Evolutionary conservation across 2,329 filamentous ascomycete species (phyloP), one percentile per base, ranked within the genome.

Genomic region (Orbilia javanica): DNA sequence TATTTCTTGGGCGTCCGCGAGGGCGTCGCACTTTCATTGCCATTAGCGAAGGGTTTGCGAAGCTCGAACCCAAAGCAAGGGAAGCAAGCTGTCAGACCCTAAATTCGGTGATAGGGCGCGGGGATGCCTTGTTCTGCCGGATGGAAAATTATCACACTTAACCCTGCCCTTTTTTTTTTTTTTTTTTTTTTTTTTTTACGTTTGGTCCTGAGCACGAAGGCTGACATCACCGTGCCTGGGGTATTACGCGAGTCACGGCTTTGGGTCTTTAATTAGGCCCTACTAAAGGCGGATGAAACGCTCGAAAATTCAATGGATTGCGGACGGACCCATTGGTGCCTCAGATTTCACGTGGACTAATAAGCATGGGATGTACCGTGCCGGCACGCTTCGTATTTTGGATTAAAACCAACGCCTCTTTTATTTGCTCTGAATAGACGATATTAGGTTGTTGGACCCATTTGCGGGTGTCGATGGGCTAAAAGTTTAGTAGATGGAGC

Each of bases 241-340:
- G 67, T 44, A 74, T 78, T 72, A 72, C 62, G 68, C 74, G 67
- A 78, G 74, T 78, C 67, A 72, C 66, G 68, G 74, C 66, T 4
- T 39, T 66, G 50, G 57, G 53, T 44, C 72, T 57, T 67, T 72
- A 64, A 72, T 67, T 78, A 65, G 46, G 48, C 65, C 60, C 57
- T 36, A 67, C 42, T 25, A 64, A 60, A 31, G 48, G 22, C 42
- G 57, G 55, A 64, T 65, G 57, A 65, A 77, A 70, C 60, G 66
- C 62, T 68, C 48, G 5, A 62, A 60, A 70, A 72, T 78, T 44
- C 65, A 71, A 71, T 50, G 62, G 50, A 36, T 48, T 72, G 69
- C 46, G 50, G 27, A 73, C 36, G 22, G 69, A 55, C 50, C 67
- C 62, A 66, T 68, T 67, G 63, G 55, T 72, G 67, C 62, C 60